These are phyloP conservation scores for Nitzschia putrida DNA, from an alignment of 108 stramenopile species.

Conservation along the genomic window DNA sequence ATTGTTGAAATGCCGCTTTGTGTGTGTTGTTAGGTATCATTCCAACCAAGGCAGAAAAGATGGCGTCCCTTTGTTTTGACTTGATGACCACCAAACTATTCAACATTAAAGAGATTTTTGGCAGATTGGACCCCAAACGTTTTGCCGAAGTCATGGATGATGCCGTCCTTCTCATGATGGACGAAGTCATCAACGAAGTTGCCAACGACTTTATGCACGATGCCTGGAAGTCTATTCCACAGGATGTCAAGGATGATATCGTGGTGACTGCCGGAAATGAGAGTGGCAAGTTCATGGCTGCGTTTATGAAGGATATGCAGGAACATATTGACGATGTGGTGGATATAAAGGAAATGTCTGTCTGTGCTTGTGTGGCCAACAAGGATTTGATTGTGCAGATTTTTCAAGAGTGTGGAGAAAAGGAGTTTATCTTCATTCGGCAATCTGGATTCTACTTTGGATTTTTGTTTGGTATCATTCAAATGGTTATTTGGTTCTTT, in stretches of 20 bases:
- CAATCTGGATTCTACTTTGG: constrained; percentile 91
- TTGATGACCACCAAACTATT: constrained; percentile 89
- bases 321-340: constrained; percentile 80
- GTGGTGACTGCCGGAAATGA: constrained; percentile 73
- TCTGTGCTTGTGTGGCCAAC: constrained; percentile 79
- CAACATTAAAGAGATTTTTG: constrained; percentile 84
- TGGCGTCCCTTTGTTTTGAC: constrained; percentile 85
- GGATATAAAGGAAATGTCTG: constrained; percentile 89
- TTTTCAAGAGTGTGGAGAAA: constrained; percentile 91
- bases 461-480: constrained; percentile 88
- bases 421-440: constrained; percentile 91
- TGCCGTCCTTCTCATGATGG: constrained; percentile 78
- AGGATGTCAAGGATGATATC: constrained; percentile 79
- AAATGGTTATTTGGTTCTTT: constrained; percentile 85
- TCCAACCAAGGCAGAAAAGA: constrained; percentile 87
- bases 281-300: constrained; percentile 62
- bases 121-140: constrained; percentile 74
- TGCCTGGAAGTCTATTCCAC: constrained; percentile 73
- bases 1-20: background rate
- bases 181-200: constrained; percentile 81
- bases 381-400: constrained; percentile 87
- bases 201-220: constrained; percentile 81
- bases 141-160: constrained; percentile 85
- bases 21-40: constrained; percentile 60
- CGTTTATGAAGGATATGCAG: constrained; percentile 84